These are phyloP conservation scores for Torrubiellomyces zombiae DNA, from an alignment of 2,329 filamentous ascomycete genomes.

Conservation along the genomic window DNA sequence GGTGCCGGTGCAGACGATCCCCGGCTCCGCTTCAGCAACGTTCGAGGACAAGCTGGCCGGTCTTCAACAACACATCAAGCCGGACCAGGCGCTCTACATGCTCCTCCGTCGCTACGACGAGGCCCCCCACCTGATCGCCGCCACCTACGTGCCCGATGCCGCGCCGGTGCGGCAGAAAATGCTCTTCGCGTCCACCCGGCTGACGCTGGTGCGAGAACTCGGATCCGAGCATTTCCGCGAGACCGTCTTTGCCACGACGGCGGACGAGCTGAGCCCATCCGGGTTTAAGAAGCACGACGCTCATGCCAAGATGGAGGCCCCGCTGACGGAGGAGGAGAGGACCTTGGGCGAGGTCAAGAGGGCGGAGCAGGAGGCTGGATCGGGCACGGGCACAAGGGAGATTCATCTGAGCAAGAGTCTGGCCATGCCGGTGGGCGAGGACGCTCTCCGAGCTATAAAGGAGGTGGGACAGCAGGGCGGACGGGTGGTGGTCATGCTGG, in stretches of 20 bases:
- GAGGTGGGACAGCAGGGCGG: constrained; percentile 35
- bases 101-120: constrained; percentile 52
- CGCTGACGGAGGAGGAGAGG: constrained; percentile 64
- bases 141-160: constrained; percentile 65
- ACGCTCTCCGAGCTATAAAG: constrained; percentile 47
- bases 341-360: constrained; percentile 55
- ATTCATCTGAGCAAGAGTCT: constrained; percentile 42
- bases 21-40: constrained; percentile 34
- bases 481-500: constrained; percentile 46
- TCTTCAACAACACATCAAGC: constrained; percentile 46
- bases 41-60: constrained; percentile 49
- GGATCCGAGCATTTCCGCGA: constrained; percentile 66
- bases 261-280: constrained; percentile 48
- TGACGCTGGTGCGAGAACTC: constrained; percentile 60
- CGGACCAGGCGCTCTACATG: constrained; percentile 54
- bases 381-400: constrained; percentile 44
- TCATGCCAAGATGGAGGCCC: constrained; percentile 47
- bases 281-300: constrained; percentile 61
- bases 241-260: constrained; percentile 54
- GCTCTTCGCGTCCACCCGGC: constrained; percentile 63
- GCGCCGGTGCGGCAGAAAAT: constrained; percentile 75
- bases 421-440: constrained; percentile 41
- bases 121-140: constrained; percentile 43
- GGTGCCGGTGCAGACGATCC: constrained; percentile 36
- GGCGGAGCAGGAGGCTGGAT: constrained; percentile 57